A percentile compares a stretch with the other conserved stretches of the same genome.
Evolutionary conservation across 2,329 filamentous ascomycete species (phyloP).

Genomic region (Fusarium sp.): DNA sequence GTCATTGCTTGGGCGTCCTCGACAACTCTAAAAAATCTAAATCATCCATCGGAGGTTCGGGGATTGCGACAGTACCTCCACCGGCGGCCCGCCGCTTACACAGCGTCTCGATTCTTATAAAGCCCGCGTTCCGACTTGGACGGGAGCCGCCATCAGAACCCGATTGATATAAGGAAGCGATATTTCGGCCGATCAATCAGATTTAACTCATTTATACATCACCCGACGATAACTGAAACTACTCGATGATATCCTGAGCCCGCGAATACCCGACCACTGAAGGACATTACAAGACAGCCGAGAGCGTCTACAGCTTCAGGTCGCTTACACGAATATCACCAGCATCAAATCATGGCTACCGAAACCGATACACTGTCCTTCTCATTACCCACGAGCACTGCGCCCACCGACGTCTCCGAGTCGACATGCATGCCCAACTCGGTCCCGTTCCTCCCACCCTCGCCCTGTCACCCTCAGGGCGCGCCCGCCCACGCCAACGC

Average conservation of each 20-base stretch:
- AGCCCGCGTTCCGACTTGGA: conserved; percentile 19
- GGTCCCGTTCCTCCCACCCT: conserved; percentile 28
- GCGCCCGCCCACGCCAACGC: conserved; percentile 9
- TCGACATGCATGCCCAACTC: conserved; percentile 43
- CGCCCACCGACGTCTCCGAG: conserved; percentile 47
- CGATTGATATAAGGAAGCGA: conserved; percentile 2
- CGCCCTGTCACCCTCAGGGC: conserved; percentile 24
- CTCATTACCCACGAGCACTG: conserved; percentile 48
- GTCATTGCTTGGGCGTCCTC: neutral
- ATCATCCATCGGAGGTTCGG: conserved; percentile 31
- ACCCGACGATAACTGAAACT: neutral
- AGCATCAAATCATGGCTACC: conserved; percentile 44
- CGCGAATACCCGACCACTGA: neutral
- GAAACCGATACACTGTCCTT: conserved; percentile 49
- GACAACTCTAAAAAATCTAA: conserved; percentile 2
- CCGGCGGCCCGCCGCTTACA: conserved; percentile 29
- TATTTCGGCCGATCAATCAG: conserved; percentile 2
- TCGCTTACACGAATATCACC: neutral
- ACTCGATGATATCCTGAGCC: conserved; percentile 30
- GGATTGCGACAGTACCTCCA: conserved; percentile 29
- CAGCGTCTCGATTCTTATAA: conserved; percentile 18
- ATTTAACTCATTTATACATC: neutral
- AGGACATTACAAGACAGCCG: conserved; percentile 7
- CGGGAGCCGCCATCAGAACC: neutral
- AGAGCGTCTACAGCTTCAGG: conserved; percentile 19